phyloP scores from a whole-genome alignment of 768 basidiomycete species.

The Podaxis sp. region DNA sequence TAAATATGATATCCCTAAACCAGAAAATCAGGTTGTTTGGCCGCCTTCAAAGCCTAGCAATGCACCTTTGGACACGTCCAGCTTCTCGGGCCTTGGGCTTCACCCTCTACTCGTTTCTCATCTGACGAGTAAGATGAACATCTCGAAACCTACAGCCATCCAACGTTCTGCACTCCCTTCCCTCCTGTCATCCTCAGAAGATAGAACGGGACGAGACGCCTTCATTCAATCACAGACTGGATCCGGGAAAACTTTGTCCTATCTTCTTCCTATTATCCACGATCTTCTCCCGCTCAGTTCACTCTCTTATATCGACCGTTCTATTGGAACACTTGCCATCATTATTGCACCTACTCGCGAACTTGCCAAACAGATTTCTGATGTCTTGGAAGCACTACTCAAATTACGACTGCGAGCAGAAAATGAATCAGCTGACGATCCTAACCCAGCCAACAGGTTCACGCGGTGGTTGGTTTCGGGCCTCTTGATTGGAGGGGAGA shows the following conservation, averaged over 20 bases:
- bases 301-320: constrained; percentile 91
- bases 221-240: constrained; percentile 98
- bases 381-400: constrained; percentile 85
- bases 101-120: constrained; percentile 79
- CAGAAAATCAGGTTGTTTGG: constrained; percentile 24
- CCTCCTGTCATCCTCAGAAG: constrained; percentile 34
- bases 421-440: constrained; percentile 52
- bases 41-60: constrained; percentile 63
- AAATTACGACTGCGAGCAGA: constrained; percentile 68
- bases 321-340: constrained; percentile 91
- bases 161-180: constrained; percentile 78
- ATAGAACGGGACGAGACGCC: constrained; percentile 59
- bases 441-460: constrained; percentile 43
- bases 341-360: constrained; percentile 96
- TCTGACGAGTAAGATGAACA: constrained; percentile 75
- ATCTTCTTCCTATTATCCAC: constrained; percentile 91
- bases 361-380: constrained; percentile 94
- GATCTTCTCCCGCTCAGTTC: constrained; percentile 89
- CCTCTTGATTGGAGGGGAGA: constrained; percentile 91
- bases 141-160: constrained; percentile 86
- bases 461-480: constrained; percentile 96
- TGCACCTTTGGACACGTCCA: constrained; percentile 80
- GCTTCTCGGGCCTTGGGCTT: constrained; percentile 81
- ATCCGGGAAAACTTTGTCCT: constrained; percentile 93
- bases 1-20: constrained; percentile 47